Evolutionary conservation across 2,329 filamentous ascomycete genomes (phyloP).

Genomic region (Scedosporium boydii): DNA sequence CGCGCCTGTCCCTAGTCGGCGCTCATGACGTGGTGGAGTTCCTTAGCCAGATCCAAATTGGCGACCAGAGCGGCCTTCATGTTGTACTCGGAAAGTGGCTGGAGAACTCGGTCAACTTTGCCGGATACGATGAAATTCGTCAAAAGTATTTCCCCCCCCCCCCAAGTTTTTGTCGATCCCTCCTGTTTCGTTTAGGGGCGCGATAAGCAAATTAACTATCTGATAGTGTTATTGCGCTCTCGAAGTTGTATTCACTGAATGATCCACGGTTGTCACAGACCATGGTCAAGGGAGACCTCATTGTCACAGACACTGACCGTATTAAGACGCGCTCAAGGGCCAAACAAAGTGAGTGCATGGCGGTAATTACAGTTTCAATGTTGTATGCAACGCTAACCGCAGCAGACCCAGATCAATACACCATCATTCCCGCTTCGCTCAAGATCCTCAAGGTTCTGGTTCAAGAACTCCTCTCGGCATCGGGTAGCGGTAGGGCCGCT

Average conservation of each 20-base stretch:
- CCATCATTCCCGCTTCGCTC: constrained; percentile 73
- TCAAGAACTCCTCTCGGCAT: constrained; percentile 78
- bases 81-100: constrained; percentile 93
- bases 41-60: constrained; percentile 73
- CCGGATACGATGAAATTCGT: constrained; percentile 94
- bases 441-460: constrained; percentile 96
- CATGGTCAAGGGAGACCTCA: constrained; percentile 83
- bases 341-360: constrained; percentile 55
- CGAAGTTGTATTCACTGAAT: constrained; percentile 81
- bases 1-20: constrained; percentile 74
- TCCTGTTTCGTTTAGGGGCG: constrained; percentile 13
- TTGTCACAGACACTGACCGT: constrained; percentile 65
- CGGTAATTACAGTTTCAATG: constrained; percentile 11
- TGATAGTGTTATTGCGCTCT: constrained; percentile 75
- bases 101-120: constrained; percentile 93
- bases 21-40: constrained; percentile 89
- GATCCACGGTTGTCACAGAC: constrained; percentile 71
- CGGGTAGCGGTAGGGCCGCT: constrained; percentile 52
- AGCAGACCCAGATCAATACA: constrained; percentile 79
- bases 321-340: constrained; percentile 94
- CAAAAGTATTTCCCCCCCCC: constrained; percentile 64
- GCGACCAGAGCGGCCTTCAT: constrained; percentile 70
- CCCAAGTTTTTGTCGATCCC: background rate
- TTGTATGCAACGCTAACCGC: constrained; percentile 16
- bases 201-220: constrained; percentile 13